Evolutionary conservation across 257 asterid genomes (phyloP).

Genomic region (Solanum paucissectum): DNA sequence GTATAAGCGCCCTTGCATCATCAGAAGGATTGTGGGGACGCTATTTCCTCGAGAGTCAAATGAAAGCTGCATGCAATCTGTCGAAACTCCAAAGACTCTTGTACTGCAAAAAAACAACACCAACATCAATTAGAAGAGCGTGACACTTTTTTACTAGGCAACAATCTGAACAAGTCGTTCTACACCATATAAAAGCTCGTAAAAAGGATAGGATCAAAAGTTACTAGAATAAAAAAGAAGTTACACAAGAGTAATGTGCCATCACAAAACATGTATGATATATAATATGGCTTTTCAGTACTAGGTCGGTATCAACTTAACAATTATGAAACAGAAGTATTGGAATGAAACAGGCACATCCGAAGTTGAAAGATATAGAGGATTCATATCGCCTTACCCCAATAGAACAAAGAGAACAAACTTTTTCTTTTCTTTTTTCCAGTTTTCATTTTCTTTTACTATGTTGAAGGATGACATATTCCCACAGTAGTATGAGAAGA

Average conservation of each 20-base stretch:
- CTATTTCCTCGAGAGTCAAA: slow-evolving; percentile 76
- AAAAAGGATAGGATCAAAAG: not conserved
- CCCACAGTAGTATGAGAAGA: not conserved
- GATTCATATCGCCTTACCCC: not conserved
- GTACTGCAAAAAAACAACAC: slow-evolving; percentile 30
- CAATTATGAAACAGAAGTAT: not conserved
- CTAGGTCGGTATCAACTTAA: not conserved
- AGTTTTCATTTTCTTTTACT: not conserved
- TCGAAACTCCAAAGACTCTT: slow-evolving; percentile 86
- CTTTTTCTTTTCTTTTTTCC: not conserved
- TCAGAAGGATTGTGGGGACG: slow-evolving; percentile 71
- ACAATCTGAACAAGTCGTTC: not conserved
- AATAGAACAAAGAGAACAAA: not conserved
- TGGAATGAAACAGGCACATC: not conserved
- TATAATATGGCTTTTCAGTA: not conserved
- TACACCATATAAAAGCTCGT: not conserved
- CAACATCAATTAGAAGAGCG: not conserved
- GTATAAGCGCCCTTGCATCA: slow-evolving; percentile 85
- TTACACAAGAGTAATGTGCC: not conserved
- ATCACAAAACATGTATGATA: not conserved
- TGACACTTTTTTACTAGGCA: not conserved
- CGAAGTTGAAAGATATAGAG: not conserved
- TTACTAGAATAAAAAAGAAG: not conserved
- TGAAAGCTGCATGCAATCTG: slow-evolving; percentile 92
- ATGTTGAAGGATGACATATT: not conserved